phyloP scores from a whole-genome alignment of 2,329 filamentous ascomycete species.

The Fusarium falciforme region DNA sequence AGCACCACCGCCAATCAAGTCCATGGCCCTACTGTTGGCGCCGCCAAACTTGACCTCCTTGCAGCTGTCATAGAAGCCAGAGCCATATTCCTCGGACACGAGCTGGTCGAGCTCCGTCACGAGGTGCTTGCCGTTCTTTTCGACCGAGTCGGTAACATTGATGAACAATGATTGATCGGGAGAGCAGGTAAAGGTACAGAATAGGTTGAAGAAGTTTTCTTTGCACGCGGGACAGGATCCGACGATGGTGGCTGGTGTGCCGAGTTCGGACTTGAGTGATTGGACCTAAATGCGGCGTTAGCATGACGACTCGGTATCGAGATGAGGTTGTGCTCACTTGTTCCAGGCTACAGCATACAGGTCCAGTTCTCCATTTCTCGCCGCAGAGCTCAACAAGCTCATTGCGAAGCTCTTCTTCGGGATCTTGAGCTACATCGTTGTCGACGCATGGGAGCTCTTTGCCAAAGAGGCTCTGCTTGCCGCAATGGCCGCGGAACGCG shows the following conservation, averaged over 20 bases:
- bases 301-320: not conserved
- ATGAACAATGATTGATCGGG: constrained; percentile 96
- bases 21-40: constrained; percentile 92
- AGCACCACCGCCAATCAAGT: constrained; percentile 94
- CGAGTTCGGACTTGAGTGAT: constrained; percentile 83
- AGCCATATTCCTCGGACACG: constrained; percentile 84
- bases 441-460: constrained; percentile 92
- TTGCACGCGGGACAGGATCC: constrained; percentile 96
- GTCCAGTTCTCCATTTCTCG: constrained; percentile 82
- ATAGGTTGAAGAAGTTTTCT: constrained; percentile 97
- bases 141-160: constrained; percentile 83
- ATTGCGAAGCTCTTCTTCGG: constrained; percentile 76
- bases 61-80: constrained; percentile 94
- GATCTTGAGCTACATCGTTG: constrained; percentile 83
- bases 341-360: constrained; percentile 85
- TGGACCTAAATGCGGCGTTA: constrained; percentile 68
- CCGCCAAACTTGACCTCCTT: constrained; percentile 99
- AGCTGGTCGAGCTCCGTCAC: constrained; percentile 93
- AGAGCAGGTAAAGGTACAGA: constrained; percentile 98
- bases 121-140: constrained; percentile 69
- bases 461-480: constrained; percentile 90
- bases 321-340: constrained; percentile 68
- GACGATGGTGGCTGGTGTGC: constrained; percentile 88
- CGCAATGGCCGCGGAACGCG: constrained; percentile 91
- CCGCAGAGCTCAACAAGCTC: constrained; percentile 90